Base-by-base conservation (phyloP, 495 filamentous ascomycete genomes). In the Penicillium crystallinum region DNA sequence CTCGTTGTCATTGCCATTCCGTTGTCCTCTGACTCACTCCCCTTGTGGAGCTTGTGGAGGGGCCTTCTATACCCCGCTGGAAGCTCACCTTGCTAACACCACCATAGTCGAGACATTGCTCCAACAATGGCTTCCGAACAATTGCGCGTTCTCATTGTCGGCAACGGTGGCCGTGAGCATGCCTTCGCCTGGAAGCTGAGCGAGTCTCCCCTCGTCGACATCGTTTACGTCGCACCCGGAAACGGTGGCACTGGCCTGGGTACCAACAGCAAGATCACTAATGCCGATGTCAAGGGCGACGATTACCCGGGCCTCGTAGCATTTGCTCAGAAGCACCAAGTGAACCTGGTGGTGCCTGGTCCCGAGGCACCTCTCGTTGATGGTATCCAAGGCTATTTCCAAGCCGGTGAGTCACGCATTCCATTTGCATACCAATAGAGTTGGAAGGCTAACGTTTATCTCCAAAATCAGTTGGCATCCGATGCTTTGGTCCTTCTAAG, bases 281-380 rank as follows among this genome's bases (percentile, higher is more conserved):
- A 96, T 65, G 76, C 87, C 61, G 69, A 78, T 45, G 80, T 95
- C 38, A 81, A 79, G 42, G 77, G 83, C 12, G 80, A 88, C 57
- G 81, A 97, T 65, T 96, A 90, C 65, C 76, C 86, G 1, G 81
- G 73, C 7, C 83, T 98, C 7, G 85, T 95, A 18, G 72, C 76
- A 15, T 81, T 95, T 38, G 90, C 93, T 0, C 75, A 82, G 62
- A 73, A 83, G 56, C 80, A 89, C 53, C 68, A 75, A 23, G 73
- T 97, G 66, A 95, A 95, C 65, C 78, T 97, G 21, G 86, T 95
- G 0, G 81, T 98, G 14, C 90, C 90, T 4, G 93, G 93, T 3
- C 93, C 93, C 10, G 93, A 98, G 70, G 89, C 86, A 6, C 92
- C 93, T 9, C 77, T 98, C n/a, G 93, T 97, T 11, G 90, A 86